These are phyloP conservation scores for Exophiala aquamarina DNA, from an alignment of 2,329 filamentous ascomycete genomes.

Conservation along the genomic window DNA sequence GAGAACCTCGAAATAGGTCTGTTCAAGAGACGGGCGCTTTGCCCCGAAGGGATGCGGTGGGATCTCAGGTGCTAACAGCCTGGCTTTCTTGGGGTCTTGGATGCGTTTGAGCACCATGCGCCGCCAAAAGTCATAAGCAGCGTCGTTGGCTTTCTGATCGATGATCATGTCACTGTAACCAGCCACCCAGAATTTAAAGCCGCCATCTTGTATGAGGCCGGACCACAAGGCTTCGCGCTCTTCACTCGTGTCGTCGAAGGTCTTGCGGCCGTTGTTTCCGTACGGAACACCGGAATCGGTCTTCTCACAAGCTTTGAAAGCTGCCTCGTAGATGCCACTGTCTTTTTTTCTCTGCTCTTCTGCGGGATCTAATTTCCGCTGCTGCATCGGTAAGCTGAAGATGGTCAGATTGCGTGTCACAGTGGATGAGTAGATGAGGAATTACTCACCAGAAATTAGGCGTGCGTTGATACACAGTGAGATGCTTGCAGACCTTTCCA, in stretches of 20 bases:
- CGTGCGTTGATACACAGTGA: conserved; percentile 57
- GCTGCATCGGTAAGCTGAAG: conserved; percentile 59
- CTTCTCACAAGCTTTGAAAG: conserved; percentile 34
- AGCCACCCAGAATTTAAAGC: conserved; percentile 52
- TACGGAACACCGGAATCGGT: conserved; percentile 61
- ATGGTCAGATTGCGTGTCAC: conserved; percentile 3
- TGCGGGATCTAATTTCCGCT: conserved; percentile 45
- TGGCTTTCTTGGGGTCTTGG: conserved; percentile 48
- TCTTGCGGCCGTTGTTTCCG: conserved; percentile 54
- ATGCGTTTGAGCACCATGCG: conserved; percentile 54
- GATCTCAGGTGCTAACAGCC: conserved; percentile 54
- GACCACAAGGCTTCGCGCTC: conserved; percentile 52
- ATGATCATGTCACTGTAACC: conserved; percentile 53
- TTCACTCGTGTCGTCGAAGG: conserved; percentile 53
- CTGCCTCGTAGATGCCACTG: conserved; percentile 6
- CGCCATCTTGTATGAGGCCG: conserved; percentile 49
- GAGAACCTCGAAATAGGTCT: conserved; percentile 52
- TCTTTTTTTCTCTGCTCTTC: conserved; percentile 46
- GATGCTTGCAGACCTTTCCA: conserved; percentile 14
- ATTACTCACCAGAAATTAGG: conserved; percentile 55
- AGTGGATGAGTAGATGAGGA: background rate
- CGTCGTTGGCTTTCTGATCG: conserved; percentile 50
- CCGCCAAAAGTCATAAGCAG: conserved; percentile 57
- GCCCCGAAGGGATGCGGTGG: conserved; percentile 56
- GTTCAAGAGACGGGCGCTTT: conserved; percentile 52